Base-by-base conservation (phyloP, 768 basidiomycete species). In the Tricholoma terreum region DNA sequence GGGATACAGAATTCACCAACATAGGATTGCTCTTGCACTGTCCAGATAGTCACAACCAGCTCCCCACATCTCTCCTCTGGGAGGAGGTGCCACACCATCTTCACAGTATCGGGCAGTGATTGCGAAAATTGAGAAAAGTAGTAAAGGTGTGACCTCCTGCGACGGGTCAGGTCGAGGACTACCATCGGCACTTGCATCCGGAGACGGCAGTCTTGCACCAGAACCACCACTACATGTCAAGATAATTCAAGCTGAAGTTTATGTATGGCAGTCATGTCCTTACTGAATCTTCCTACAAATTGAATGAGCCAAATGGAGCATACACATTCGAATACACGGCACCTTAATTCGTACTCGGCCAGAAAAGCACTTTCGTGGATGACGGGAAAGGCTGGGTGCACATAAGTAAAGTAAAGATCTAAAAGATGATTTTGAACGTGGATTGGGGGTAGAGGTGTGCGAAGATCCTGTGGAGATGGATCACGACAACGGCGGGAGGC, bases 341-440 rank as follows among this genome's bases (percentile, higher is more conserved):
- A 84, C 85, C 79, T 80, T 14, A 74, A 70, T 36, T 77, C 73
- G 65, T 83, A 93, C 60, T 89, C 85, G 15, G 80, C 70, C 62
- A 89, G 67, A 69, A 94, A 92, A 19, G 82, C 79, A 11, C 71
- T 73, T 70, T 86, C 89, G 70, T 90, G 84, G n/a, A 94, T 71
- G 46, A 94, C 78, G 6, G 93, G 94, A 63, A 90, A 89, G 52
- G 85, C 78, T 6, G 93, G 92, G 62, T 95, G 92, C 30, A 89
- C 85, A 64, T 92, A 89, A 10, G 82, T 83, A 71, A 94, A 94
- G 69, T 91, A 95, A 7, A 92, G 73, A 31, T 83, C 80, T 50
- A 94, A 68, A 4, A 94, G 77, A 36, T 78, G 80, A 56, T 89
- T 83, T 69, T 92, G 91, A 33, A 83, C 73, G 15, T 79, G 77